A percentile compares a stretch with the other conserved stretches of the same genome.
Conservation (phyloP, 2,329 filamentous ascomycete genomes). For the Fusarium sp. region DNA sequence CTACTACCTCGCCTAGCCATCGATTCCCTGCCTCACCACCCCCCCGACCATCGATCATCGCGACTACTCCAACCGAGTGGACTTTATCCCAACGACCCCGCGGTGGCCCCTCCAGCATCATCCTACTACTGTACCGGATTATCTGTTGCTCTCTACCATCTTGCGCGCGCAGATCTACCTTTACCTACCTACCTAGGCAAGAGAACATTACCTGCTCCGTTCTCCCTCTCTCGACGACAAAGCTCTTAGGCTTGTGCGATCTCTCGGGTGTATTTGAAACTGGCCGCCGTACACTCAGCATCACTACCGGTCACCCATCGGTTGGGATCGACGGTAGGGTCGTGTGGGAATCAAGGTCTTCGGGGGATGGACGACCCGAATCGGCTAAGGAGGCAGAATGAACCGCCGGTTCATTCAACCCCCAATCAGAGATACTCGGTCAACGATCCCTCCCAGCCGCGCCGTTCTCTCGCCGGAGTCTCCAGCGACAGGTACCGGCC, state of each 20-base stretch:
- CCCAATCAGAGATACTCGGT: constrained; percentile 66
- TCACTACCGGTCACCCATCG: constrained; percentile 69
- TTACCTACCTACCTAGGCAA: neutral
- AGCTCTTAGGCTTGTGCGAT: constrained; percentile 18
- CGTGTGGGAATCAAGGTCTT: constrained; percentile 64
- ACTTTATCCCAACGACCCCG: constrained; percentile 42
- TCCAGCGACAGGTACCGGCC: constrained; percentile 61
- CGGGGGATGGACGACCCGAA: constrained; percentile 83
- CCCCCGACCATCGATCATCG: constrained; percentile 43
- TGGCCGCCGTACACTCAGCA: constrained; percentile 41
- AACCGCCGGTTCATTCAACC: constrained; percentile 73
- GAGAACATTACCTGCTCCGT: constrained; percentile 3
- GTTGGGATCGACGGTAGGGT: constrained; percentile 70
- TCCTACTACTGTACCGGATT: constrained; percentile 11
- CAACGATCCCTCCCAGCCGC: constrained; percentile 62
- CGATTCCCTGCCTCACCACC: constrained; percentile 42
- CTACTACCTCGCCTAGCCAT: constrained; percentile 41
- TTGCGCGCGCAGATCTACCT: constrained; percentile 11
- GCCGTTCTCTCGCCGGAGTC: constrained; percentile 48
- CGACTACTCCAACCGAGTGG: constrained; percentile 40
- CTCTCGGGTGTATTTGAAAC: constrained; percentile 31
- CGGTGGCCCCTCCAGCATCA: constrained; percentile 42
- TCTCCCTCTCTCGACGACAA: constrained; percentile 12
- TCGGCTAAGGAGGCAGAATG: constrained; percentile 80
- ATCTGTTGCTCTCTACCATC: constrained; percentile 14